A percentile compares a stretch with the other conserved stretches of the same genome.
Conservation (phyloP, 257 asterid species). For the Apocynum venetum region DNA sequence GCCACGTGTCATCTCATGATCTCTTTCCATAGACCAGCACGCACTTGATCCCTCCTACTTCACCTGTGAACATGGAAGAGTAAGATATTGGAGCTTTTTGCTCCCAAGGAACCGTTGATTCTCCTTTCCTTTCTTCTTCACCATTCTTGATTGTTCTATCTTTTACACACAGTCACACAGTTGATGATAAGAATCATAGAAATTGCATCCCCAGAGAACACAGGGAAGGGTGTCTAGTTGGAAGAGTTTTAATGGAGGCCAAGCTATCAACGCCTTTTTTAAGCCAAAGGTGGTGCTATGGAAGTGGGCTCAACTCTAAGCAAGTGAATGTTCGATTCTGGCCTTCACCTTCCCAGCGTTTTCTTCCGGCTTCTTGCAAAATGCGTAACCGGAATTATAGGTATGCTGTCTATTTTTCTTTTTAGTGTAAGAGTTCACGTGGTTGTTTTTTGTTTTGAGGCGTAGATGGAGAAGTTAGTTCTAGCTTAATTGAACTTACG, state of each 20-base stretch:
- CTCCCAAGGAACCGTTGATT: constrained; percentile 52
- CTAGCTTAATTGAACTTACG: not conserved
- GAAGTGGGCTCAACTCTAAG: constrained; percentile 26
- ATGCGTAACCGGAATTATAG: constrained; percentile 70
- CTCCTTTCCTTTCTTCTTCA: constrained; percentile 8
- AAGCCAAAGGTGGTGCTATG: constrained; percentile 41
- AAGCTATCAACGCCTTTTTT: constrained; percentile 49
- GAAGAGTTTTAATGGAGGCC: constrained; percentile 51
- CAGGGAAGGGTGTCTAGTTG: constrained; percentile 1
- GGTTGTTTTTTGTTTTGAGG: not conserved
- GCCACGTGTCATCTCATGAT: not conserved
- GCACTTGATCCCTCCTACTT: not conserved
- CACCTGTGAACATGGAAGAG: not conserved
- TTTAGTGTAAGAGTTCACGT: not conserved
- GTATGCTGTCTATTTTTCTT: constrained; percentile 24
- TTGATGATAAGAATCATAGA: not conserved
- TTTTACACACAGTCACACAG: constrained; percentile 8
- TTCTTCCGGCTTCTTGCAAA: constrained; percentile 52
- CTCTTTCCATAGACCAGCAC: not conserved
- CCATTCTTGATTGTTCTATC: not conserved
- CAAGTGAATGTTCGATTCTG: constrained; percentile 31
- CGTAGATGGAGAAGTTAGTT: not conserved
- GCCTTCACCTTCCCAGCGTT: constrained; percentile 44
- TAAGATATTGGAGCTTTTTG: constrained; percentile 23
- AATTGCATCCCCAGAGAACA: not conserved